Evolutionary conservation across 768 basidiomycete species (phyloP).

Genomic region (Phylloporus sp.): DNA sequence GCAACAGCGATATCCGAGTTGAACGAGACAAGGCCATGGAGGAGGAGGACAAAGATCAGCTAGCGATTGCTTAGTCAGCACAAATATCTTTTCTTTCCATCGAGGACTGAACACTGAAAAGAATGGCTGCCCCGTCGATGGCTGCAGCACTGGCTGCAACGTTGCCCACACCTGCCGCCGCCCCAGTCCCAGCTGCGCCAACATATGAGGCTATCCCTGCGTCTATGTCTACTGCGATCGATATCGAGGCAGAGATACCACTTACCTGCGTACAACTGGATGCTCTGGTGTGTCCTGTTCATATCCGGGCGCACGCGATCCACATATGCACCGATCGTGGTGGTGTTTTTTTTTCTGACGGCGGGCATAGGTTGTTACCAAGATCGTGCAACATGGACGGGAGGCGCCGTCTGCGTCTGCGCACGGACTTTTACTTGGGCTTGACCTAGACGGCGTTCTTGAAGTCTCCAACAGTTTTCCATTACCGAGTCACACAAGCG

Average conservation of each 20-base stretch:
- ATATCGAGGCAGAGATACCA: slow-evolving; percentile 88
- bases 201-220: slow-evolving; percentile 86
- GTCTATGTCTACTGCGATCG: slow-evolving; percentile 89
- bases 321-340: not conserved
- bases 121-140: slow-evolving; percentile 79
- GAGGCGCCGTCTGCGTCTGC: slow-evolving; percentile 72
- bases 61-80: slow-evolving; percentile 21
- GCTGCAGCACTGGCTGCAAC: slow-evolving; percentile 89
- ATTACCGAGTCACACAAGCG: slow-evolving; percentile 64
- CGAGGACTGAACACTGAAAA: not conserved
- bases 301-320: slow-evolving; percentile 7
- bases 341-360: slow-evolving; percentile 13
- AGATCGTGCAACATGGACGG: slow-evolving; percentile 89
- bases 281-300: slow-evolving; percentile 61
- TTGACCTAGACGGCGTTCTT: slow-evolving; percentile 87
- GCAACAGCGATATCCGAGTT: slow-evolving; percentile 67
- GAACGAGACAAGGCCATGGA: slow-evolving; percentile 55
- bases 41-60: not conserved
- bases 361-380: slow-evolving; percentile 71
- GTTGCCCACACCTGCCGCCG: slow-evolving; percentile 57
- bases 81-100: not conserved
- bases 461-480: slow-evolving; percentile 92
- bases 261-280: slow-evolving; percentile 79
- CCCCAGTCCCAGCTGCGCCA: slow-evolving; percentile 58
- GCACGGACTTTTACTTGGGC: slow-evolving; percentile 82